Conservation (phyloP, 345 rosid species). For the Jatropha curcas region DNA sequence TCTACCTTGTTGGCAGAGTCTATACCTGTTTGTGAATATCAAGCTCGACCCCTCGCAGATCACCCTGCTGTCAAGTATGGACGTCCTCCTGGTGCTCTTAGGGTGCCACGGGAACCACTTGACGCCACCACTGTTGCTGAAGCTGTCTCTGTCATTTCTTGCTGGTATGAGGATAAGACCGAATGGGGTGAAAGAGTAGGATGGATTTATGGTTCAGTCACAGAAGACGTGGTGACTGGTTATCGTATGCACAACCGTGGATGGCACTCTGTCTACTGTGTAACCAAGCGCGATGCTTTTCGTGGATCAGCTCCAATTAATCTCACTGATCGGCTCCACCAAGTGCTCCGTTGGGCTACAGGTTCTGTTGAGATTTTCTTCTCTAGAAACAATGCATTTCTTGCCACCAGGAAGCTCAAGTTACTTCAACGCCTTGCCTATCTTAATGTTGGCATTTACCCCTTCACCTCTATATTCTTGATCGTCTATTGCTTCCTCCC, state of each 20-base stretch:
- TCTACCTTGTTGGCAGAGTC: slow-evolving; percentile 86
- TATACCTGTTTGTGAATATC: slow-evolving; percentile 80
- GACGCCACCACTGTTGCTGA: slow-evolving; percentile 89
- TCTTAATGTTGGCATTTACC: slow-evolving; percentile 90
- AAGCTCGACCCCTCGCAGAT: slow-evolving; percentile 85
- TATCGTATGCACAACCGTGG: slow-evolving; percentile 99
- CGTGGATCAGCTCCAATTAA: slow-evolving; percentile 94
- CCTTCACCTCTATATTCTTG: slow-evolving; percentile 86
- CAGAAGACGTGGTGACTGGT: slow-evolving; percentile 97
- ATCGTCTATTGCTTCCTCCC: slow-evolving; percentile 93
- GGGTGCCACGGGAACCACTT: slow-evolving; percentile 81
- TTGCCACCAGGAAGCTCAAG: slow-evolving; percentile 62
- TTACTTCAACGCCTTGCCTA: slow-evolving; percentile 83
- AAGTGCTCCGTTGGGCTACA: slow-evolving; percentile 94
- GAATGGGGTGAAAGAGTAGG: slow-evolving; percentile 98
- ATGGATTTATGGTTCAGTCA: slow-evolving; percentile 96
- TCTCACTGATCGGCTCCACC: slow-evolving; percentile 91
- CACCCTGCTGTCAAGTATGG: slow-evolving; percentile 87
- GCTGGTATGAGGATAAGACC: slow-evolving; percentile 97
- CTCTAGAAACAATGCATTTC: slow-evolving; percentile 85
- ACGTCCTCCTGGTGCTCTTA: slow-evolving; percentile 79
- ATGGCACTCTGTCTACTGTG: slow-evolving; percentile 90
- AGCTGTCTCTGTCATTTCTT: slow-evolving; percentile 87
- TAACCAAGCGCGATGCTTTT: slow-evolving; percentile 84
- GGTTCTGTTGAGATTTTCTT: slow-evolving; percentile 96